Evolutionary conservation across 805 yeast species (phyloP).

Genomic region (Brettanomyces nanus): DNA sequence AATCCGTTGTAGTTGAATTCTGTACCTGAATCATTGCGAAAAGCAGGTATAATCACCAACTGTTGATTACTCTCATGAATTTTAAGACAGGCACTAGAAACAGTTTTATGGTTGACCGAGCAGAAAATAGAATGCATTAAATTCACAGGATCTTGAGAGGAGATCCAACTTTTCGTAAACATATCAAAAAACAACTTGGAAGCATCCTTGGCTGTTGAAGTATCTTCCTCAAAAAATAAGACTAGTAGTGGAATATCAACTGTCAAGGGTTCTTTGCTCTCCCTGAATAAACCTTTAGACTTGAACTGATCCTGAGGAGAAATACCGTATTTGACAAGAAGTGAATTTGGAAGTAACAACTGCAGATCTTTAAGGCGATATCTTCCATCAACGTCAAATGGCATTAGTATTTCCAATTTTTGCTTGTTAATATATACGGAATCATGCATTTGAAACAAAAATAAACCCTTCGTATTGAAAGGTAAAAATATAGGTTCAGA

Average conservation of each 20-base stretch:
- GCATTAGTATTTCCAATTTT: constrained; percentile 25
- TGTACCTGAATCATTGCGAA: constrained; percentile 3
- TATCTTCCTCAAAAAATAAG: constrained; percentile 26
- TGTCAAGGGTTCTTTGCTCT: constrained; percentile 11
- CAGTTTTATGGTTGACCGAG: constrained; percentile 23
- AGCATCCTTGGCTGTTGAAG: constrained; percentile 8
- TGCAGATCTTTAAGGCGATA: constrained; percentile 30
- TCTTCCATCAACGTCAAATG: constrained; percentile 31
- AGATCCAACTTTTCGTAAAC: constrained; percentile 34
- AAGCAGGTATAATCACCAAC: constrained; percentile 24
- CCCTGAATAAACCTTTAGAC: constrained; percentile 19
- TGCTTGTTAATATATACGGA: constrained; percentile 9
- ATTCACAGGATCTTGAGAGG: constrained; percentile 22
- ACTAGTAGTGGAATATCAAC: constrained; percentile 30
- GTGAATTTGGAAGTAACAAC: constrained; percentile 29
- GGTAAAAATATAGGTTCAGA: constrained; percentile 23
- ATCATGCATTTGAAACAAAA: constrained; percentile 31
- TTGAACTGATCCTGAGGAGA: not conserved
- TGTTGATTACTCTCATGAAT: constrained; percentile 26
- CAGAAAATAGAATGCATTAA: constrained; percentile 38
- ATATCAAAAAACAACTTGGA: constrained; percentile 29
- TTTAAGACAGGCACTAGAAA: constrained; percentile 30
- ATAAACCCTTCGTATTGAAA: constrained; percentile 25
- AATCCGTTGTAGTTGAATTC: constrained; percentile 10
- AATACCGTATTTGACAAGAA: constrained; percentile 11